Conservation (phyloP, 345 rosid genomes). For the Linum usitatissimum region DNA sequence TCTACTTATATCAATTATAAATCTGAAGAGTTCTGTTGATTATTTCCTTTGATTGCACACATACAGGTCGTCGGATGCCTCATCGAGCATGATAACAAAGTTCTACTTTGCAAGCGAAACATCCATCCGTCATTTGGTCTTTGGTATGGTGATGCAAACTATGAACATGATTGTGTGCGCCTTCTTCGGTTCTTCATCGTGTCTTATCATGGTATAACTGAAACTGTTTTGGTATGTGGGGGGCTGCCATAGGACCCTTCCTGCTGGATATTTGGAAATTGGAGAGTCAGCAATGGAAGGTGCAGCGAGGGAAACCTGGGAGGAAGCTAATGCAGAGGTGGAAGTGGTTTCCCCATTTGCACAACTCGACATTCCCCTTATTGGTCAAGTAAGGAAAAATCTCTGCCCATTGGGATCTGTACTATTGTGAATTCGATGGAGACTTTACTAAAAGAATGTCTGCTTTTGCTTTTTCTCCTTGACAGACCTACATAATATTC, state of each 20-base stretch:
- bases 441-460: constrained; percentile 6
- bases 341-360: constrained; percentile 87
- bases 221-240: constrained; percentile 4
- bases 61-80: constrained; percentile 93
- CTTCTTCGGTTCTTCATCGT: not conserved
- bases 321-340: constrained; percentile 87
- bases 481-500: constrained; percentile 89
- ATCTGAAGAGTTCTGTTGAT: not conserved
- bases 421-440: constrained; percentile 1
- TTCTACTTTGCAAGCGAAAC: constrained; percentile 92
- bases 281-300: constrained; percentile 97
- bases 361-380: constrained; percentile 86
- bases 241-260: constrained; percentile 68
- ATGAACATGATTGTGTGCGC: not conserved
- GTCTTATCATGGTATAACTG: not conserved
- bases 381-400: constrained; percentile 59
- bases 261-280: constrained; percentile 95
- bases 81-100: constrained; percentile 70
- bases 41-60: constrained; percentile 10
- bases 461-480: constrained; percentile 11
- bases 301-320: constrained; percentile 88
- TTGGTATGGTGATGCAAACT: constrained; percentile 34
- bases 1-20: too few species aligned
- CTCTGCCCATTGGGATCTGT: constrained; percentile 6
- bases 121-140: constrained; percentile 89